Evolutionary conservation across 2,329 filamentous ascomycete species (phyloP), one percentile per base, ranked within the genome.

Genomic region (Triangularia verruculosa): DNA sequence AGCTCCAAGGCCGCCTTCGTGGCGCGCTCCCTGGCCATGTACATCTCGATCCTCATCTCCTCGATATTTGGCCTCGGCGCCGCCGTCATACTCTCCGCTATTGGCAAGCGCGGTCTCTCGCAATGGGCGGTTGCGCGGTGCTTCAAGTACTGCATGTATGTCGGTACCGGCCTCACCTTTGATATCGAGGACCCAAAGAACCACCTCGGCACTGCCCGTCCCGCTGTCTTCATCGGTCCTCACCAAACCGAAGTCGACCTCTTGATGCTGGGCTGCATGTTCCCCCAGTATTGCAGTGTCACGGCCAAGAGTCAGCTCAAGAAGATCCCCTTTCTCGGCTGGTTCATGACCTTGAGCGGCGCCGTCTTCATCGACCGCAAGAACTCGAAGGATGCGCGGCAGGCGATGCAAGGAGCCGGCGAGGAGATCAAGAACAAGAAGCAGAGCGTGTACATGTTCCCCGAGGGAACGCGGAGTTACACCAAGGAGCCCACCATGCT

Each of bases 181-280:
- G 82, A 85, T 66, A 78, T 97, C 57, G 83, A 89, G 53, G 92
- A 93, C 71, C 81, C 86, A 43, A 74, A 86, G 64, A 77, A 87
- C 68, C 75, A 88, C 70, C 85, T 93, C 64, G 79, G 79, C 55
- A 88, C 82, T 9, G 82, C 81, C 27, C 86, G 94, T 59, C 95
- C 95, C 0, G 93, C 92, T 63, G 90, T 99, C 63, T 93, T 99
- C 73, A 83, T 99, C 70, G 91, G 90, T 47, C 98, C 98, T 78
- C 95, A 99, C 79, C 95, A 99, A 83, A 92, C 91, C 22, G 95
- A 98, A 79, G 86, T 99, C 69, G 95, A 99, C 74, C 91, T 99
- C 47, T 83, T 97, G 64, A 90, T 97, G 86, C 85, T 99, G 27
- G 95, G 93, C 66, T 82, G 83, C 77, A 86, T 97, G 72, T 98